These are phyloP conservation scores for Alternaria longipes DNA, from an alignment of 2,329 filamentous ascomycete genomes.

Conservation along the genomic window DNA sequence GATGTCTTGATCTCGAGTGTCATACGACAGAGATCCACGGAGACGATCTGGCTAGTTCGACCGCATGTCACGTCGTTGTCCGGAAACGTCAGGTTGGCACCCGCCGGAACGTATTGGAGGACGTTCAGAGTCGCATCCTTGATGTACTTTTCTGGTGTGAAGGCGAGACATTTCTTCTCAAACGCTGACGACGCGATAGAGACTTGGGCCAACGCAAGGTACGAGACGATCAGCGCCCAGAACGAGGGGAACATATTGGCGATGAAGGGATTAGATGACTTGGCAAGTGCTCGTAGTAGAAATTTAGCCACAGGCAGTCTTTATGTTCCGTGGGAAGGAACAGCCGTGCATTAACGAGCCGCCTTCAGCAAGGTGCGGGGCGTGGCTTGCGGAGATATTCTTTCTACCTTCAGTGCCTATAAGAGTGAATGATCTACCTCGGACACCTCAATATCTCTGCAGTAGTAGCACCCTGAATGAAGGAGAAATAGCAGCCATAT, in stretches of 20 bases:
- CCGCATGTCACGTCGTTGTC: constrained; percentile 52
- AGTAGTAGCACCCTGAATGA: neutral
- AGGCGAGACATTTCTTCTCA: constrained; percentile 29
- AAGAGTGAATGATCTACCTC: neutral
- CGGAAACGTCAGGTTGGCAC: constrained; percentile 51
- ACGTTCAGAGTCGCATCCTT: constrained; percentile 29
- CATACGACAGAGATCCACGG: constrained; percentile 54
- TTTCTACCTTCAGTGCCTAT: neutral
- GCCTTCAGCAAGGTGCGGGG: neutral
- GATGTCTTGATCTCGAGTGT: constrained; percentile 55
- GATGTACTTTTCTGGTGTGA: constrained; percentile 28
- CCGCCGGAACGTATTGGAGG: constrained; percentile 46
- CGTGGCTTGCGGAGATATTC: neutral
- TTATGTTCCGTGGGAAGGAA: neutral
- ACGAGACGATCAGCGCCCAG: neutral
- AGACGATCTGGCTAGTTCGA: constrained; percentile 47
- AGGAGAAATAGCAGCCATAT: too few relatives aligned
- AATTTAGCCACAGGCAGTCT: neutral
- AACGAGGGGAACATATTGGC: neutral
- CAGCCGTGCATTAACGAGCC: neutral
- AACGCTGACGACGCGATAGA: constrained; percentile 13
- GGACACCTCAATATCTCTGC: neutral
- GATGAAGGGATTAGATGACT: neutral
- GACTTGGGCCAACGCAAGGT: constrained; percentile 8
- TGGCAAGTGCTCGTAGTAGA: neutral